These are phyloP conservation scores for Achaetomiella virescens DNA, from an alignment of 495 filamentous ascomycete genomes.

Conservation along the genomic window DNA sequence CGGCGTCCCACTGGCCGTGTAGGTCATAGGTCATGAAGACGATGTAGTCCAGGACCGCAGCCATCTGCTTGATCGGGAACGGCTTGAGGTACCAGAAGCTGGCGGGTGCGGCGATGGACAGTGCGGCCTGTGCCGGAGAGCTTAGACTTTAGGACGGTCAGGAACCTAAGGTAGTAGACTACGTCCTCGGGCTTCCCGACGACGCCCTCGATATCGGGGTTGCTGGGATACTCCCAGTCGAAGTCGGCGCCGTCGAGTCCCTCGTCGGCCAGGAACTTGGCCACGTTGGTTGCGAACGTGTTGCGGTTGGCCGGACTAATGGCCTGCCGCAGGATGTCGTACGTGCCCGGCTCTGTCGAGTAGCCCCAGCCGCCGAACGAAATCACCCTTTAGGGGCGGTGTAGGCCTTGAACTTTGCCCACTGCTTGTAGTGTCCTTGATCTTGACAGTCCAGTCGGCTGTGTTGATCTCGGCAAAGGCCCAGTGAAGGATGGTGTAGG, in stretches of 20 bases:
- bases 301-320: constrained; percentile 17
- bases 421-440: no score
- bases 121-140: neutral
- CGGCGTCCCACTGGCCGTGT: neutral
- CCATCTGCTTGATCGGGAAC: constrained; percentile 25
- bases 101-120: constrained; percentile 24
- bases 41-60: constrained; percentile 23
- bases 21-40: constrained; percentile 30
- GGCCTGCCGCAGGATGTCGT: constrained; percentile 22
- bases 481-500: no score
- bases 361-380: constrained; percentile 33
- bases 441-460: no score
- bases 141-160: neutral
- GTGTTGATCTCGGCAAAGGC: no score
- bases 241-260: constrained; percentile 29
- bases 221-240: constrained; percentile 37
- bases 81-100: constrained; percentile 25
- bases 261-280: constrained; percentile 23
- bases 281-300: constrained; percentile 20
- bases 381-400: constrained; percentile 26
- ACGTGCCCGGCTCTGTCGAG: constrained; percentile 20
- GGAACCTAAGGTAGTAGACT: constrained; percentile 9
- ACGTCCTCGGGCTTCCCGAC: neutral
- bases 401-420: no score
- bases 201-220: constrained; percentile 28